Conservation (phyloP, 768 basidiomycete genomes). For the Mycena amicta region DNA sequence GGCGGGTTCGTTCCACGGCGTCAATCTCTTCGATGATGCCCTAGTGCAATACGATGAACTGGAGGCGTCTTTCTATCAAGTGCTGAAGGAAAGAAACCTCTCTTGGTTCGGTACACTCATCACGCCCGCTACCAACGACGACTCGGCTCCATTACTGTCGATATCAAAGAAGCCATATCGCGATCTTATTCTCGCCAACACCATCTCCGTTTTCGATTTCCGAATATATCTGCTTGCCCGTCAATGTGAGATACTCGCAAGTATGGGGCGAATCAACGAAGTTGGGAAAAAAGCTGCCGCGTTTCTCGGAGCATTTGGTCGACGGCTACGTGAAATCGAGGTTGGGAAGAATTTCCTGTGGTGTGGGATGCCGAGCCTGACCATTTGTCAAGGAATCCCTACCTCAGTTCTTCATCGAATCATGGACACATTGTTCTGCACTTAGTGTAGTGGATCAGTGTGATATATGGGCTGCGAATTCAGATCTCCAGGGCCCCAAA, state of each 20-base stretch:
- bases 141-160: slow-evolving; percentile 80
- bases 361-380: no score
- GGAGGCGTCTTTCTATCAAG: slow-evolving; percentile 78
- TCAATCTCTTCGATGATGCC: slow-evolving; percentile 89
- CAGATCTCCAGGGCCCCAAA: slow-evolving; percentile 49
- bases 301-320: slow-evolving; percentile 79
- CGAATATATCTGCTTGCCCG: slow-evolving; percentile 87
- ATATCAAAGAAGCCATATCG: slow-evolving; percentile 81
- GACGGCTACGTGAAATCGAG: slow-evolving; percentile 73
- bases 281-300: slow-evolving; percentile 68
- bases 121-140: slow-evolving; percentile 68
- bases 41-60: slow-evolving; percentile 89
- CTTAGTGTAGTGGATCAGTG: slow-evolving; percentile 82
- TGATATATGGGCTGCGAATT: slow-evolving; percentile 64
- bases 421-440: slow-evolving; percentile 92
- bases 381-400: slow-evolving; percentile 44
- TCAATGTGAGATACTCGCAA: slow-evolving; percentile 77
- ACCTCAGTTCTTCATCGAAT: slow-evolving; percentile 78
- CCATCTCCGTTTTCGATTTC: slow-evolving; percentile 93
- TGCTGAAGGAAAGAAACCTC: slow-evolving; percentile 76
- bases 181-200: slow-evolving; percentile 85
- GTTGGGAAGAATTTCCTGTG: slow-evolving; percentile 41
- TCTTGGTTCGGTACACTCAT: slow-evolving; percentile 93
- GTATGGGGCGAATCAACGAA: slow-evolving; percentile 67
- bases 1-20: slow-evolving; percentile 88